Conservation (phyloP, 345 rosid species). For the Melaleuca alternifolia region DNA sequence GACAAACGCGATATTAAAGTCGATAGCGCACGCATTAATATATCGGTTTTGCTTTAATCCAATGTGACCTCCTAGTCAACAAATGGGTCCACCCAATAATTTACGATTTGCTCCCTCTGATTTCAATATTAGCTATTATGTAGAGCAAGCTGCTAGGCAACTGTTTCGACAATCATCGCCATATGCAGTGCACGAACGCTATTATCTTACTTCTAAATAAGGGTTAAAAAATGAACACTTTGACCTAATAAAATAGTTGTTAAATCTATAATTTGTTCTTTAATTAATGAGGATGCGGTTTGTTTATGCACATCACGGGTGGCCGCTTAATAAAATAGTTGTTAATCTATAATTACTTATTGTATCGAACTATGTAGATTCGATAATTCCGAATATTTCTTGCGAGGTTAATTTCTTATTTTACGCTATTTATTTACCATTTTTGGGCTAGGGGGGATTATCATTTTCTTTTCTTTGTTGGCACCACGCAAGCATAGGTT, state of each 20-base stretch:
- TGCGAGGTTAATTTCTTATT: background rate
- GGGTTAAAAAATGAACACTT: background rate
- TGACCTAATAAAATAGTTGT: background rate
- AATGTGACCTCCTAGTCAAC: background rate
- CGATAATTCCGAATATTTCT: background rate
- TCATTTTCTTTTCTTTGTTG: background rate
- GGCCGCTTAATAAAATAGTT: too few species aligned
- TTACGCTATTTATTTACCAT: too few species aligned
- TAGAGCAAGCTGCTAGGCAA: background rate
- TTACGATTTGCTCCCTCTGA: background rate
- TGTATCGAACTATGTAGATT: background rate
- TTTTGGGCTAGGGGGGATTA: background rate
- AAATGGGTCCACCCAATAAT: background rate
- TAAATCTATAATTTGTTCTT: background rate
- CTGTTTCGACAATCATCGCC: background rate
- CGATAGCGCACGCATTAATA: background rate
- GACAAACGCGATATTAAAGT: background rate
- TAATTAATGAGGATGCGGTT: background rate
- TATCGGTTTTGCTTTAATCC: background rate
- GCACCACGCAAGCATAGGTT: background rate
- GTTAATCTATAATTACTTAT: too few species aligned
- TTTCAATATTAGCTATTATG: background rate
- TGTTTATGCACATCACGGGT: background rate
- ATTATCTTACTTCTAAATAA: background rate
- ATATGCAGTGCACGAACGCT: background rate